phyloP scores from a whole-genome alignment of 306 rosid genomes.

The Glycine tomentella region DNA sequence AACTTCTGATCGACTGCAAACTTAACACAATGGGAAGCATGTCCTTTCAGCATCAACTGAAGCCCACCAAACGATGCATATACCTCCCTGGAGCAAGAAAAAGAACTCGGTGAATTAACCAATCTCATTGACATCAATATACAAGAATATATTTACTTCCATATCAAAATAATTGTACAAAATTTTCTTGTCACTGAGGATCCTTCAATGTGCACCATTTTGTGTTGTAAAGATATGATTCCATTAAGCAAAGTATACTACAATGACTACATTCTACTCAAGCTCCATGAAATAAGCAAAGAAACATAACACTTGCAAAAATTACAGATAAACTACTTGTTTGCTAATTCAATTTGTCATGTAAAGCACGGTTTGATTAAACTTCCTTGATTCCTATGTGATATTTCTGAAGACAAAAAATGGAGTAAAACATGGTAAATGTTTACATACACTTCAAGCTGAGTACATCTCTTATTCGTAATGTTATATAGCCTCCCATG shows the following conservation, averaged over 20 bases:
- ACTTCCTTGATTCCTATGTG: not conserved
- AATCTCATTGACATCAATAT: not conserved
- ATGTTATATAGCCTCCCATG: slow-evolving; percentile 78
- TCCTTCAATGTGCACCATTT: not conserved
- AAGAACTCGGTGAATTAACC: slow-evolving; percentile 2
- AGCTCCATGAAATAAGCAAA: slow-evolving; percentile 6
- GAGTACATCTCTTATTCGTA: slow-evolving; percentile 48
- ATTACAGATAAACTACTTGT: slow-evolving; percentile 2
- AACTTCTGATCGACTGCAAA: slow-evolving; percentile 70
- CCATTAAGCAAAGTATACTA: not conserved
- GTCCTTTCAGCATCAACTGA: slow-evolving; percentile 80
- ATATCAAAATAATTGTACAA: not conserved
- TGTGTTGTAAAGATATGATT: not conserved
- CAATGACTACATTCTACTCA: not conserved
- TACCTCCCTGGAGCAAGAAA: slow-evolving; percentile 68
- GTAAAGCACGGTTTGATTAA: not conserved
- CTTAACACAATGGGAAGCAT: slow-evolving; percentile 64
- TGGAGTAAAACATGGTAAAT: slow-evolving; percentile 28
- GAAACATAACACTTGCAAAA: not conserved
- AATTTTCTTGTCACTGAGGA: not conserved
- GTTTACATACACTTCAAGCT: slow-evolving; percentile 69
- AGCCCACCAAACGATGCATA: slow-evolving; percentile 89
- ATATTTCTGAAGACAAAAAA: not conserved
- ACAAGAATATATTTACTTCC: not conserved
- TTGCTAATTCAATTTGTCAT: not conserved